Evolutionary conservation across 768 basidiomycete genomes (phyloP).

Genomic region (Exsudoporus frostii): DNA sequence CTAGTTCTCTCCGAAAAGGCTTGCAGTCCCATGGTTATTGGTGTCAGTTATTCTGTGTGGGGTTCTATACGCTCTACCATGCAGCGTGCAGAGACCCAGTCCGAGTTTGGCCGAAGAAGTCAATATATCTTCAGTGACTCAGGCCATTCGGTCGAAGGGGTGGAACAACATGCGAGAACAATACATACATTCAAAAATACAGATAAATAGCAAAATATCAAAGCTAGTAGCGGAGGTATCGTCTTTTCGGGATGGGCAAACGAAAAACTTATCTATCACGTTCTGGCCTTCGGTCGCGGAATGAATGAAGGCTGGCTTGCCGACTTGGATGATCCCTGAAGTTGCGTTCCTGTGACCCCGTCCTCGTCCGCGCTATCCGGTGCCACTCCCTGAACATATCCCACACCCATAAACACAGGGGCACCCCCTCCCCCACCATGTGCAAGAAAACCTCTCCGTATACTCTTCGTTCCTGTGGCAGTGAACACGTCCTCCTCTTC

Average conservation of each 20-base stretch:
- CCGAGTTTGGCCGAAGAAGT: background rate
- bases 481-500: slow-evolving; percentile 45
- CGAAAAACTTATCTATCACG: slow-evolving; percentile 4
- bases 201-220: slow-evolving; percentile 24
- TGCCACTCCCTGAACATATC: slow-evolving; percentile 58
- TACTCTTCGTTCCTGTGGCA: slow-evolving; percentile 55
- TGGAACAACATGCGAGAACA: background rate
- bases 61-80: background rate
- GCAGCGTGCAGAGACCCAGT: background rate
- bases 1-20: slow-evolving; percentile 18
- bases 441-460: slow-evolving; percentile 60
- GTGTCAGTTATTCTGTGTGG: background rate
- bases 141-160: background rate
- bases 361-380: slow-evolving; percentile 23
- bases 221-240: slow-evolving; percentile 4
- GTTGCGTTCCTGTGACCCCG: background rate
- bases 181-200: slow-evolving; percentile 18
- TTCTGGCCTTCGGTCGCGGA: slow-evolving; percentile 22
- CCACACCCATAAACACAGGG: slow-evolving; percentile 69
- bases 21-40: slow-evolving; percentile 9
- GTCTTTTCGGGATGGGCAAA: background rate
- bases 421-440: slow-evolving; percentile 71
- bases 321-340: slow-evolving; percentile 7
- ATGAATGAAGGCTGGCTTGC: slow-evolving; percentile 20
- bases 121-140: background rate